Conservation (phyloP, 495 filamentous ascomycete genomes). For the Penicillium coffeae region DNA sequence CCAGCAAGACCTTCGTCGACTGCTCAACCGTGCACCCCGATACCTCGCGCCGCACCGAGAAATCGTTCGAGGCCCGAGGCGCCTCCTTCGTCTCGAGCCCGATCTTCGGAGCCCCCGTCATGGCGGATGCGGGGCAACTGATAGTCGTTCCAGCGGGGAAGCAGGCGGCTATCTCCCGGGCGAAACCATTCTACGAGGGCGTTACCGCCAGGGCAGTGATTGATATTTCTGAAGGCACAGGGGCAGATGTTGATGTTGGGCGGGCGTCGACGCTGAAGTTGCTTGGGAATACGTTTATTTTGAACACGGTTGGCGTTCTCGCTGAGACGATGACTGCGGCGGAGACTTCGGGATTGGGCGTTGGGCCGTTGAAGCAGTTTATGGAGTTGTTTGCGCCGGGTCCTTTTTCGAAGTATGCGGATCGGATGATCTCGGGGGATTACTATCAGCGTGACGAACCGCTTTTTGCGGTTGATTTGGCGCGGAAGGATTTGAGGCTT, state of each 20-base stretch:
- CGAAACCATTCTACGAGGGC: conserved; percentile 71
- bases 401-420: conserved; percentile 61
- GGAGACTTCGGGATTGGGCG: conserved; percentile 76
- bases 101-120: conserved; percentile 76
- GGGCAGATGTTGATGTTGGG: conserved; percentile 29
- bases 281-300: conserved; percentile 81
- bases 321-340: conserved; percentile 73
- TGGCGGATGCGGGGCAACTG: conserved; percentile 71
- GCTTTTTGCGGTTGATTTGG: conserved; percentile 81
- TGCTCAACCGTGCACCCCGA: conserved; percentile 87
- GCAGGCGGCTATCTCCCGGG: conserved; percentile 53
- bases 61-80: conserved; percentile 51
- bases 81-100: conserved; percentile 76
- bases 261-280: conserved; percentile 60
- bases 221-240: conserved; percentile 35
- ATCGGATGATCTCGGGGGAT: conserved; percentile 69
- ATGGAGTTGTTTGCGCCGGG: conserved; percentile 60
- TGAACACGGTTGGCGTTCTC: conserved; percentile 77
- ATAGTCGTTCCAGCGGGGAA: conserved; percentile 75
- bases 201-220: conserved; percentile 71
- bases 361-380: conserved; percentile 60
- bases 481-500: conserved; percentile 81
- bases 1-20: conserved; percentile 58
- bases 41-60: conserved; percentile 62
- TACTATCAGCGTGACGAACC: conserved; percentile 71